phyloP scores from a whole-genome alignment of 1,139 yeast species.

The Yamadazyma pseudoaaseri region DNA sequence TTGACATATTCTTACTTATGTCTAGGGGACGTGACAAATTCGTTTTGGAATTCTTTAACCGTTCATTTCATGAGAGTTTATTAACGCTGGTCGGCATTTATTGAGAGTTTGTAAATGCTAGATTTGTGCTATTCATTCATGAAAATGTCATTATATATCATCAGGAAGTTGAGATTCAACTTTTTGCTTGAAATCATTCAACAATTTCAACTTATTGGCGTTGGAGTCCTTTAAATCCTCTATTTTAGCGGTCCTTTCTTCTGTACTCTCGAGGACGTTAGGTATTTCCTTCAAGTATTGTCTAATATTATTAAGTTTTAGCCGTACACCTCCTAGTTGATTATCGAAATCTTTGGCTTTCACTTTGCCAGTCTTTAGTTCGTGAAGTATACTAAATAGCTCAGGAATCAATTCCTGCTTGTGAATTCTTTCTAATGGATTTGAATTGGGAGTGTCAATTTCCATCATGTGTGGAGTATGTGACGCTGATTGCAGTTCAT shows the following conservation, averaged over 20 bases:
- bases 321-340: constrained; percentile 41
- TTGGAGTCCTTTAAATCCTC: constrained; percentile 25
- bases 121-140: no score
- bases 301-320: constrained; percentile 32
- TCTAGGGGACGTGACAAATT: no score
- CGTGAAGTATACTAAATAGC: constrained; percentile 34
- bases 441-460: background rate
- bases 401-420: constrained; percentile 40
- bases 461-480: constrained; percentile 1
- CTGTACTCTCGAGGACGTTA: constrained; percentile 39
- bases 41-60: no score
- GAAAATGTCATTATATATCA: background rate
- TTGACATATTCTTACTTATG: no score
- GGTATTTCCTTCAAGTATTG: constrained; percentile 35
- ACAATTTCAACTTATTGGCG: constrained; percentile 24
- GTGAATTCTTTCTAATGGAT: constrained; percentile 27
- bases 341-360: constrained; percentile 48
- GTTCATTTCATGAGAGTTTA: no score
- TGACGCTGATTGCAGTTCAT: background rate
- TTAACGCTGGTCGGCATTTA: no score
- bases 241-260: constrained; percentile 26
- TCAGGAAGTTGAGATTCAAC: background rate
- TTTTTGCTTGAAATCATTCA: constrained; percentile 18
- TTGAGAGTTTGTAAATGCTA: no score
- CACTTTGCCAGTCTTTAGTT: constrained; percentile 32